phyloP scores from a whole-genome alignment of 768 basidiomycete species.

The Paxillus rubicundulus region DNA sequence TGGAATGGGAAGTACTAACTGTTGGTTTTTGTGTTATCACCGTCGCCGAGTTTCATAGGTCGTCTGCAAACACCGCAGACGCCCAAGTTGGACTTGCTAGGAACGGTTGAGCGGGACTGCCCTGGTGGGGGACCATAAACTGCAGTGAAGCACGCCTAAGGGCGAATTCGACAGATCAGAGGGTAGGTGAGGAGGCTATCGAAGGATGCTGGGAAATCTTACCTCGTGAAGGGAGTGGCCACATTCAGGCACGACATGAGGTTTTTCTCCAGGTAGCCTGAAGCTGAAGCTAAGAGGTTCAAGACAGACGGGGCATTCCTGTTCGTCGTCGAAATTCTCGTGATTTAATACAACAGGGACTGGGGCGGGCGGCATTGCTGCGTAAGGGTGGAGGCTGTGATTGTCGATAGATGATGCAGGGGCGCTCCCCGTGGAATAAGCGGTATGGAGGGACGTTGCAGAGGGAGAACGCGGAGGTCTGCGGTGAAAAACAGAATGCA shows the following conservation, averaged over 20 bases:
- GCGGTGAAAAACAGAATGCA: constrained; percentile 55
- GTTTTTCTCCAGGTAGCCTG: constrained; percentile 92
- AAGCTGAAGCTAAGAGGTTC: constrained; percentile 93
- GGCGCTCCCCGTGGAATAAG: constrained; percentile 39
- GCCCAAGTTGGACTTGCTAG: constrained; percentile 78
- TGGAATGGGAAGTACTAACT: constrained; percentile 52
- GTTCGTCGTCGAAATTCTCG: constrained; percentile 69
- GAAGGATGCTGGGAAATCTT: constrained; percentile 10
- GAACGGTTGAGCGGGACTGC: constrained; percentile 49
- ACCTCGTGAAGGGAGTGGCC: constrained; percentile 98
- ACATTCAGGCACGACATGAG: constrained; percentile 95
- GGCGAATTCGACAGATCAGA: constrained; percentile 6
- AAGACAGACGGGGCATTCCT: constrained; percentile 94
- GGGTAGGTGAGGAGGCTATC: neutral
- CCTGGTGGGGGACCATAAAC: constrained; percentile 88
- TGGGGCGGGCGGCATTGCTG: constrained; percentile 60
- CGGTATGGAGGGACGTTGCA: constrained; percentile 48
- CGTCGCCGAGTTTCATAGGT: constrained; percentile 94
- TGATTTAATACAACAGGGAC: constrained; percentile 71
- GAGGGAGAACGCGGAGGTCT: constrained; percentile 44
- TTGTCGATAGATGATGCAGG: constrained; percentile 37
- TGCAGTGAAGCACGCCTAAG: constrained; percentile 90
- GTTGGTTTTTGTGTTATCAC: constrained; percentile 78
- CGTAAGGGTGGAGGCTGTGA: constrained; percentile 49
- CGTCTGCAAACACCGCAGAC: constrained; percentile 96